Base-by-base conservation (phyloP, 768 basidiomycete species). In the Termitomyces sp. region DNA sequence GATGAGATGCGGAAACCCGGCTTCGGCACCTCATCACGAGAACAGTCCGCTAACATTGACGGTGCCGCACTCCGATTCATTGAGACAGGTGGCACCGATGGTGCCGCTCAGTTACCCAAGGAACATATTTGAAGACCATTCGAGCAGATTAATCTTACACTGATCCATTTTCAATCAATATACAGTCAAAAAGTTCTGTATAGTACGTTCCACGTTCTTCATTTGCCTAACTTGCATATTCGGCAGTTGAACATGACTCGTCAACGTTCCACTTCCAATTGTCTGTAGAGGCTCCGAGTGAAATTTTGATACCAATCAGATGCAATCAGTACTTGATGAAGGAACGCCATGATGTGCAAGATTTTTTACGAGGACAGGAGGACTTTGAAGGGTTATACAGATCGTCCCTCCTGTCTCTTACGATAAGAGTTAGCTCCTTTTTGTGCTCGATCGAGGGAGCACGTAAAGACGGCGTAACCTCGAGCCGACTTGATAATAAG, bases 61-160 rank as follows among this genome's bases (percentile, higher is more conserved):
- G 69, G 68, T 16, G 66, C 67, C 2, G 70, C 72, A 14, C 64
- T 65, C 36, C 67, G 61, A 20, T 74, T 74, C 53, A 70, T 75
- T 26, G 73, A 74, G 61, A 70, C 71, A 2, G 74, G 74, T 9
- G 73, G 74, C 7, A 47, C 68, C n/a, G 57, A 48, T 13, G 63
- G 61, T 18, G 35, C 35, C 3, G 52, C 57, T 26, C 56, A 64
- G 49, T 57, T 62, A 58, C 59, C 61, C 16, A 63, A 56, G 56
- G 57, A 63, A 23, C 56, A 50, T 30, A 10, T 30, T 30, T 52
- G 41, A 13, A 36, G 7, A 57, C 36, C 13, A 4, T 38, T 16
- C 26, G n/a, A 49, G 41, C 12, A 54, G 28, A 33, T 4, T 40
- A 35, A 23, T 46, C 36, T 38, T 62, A 40, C 47, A 51, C n/a